These are phyloP conservation scores for Wickerhamiella dianesei DNA, from an alignment of 805 yeast species.

Conservation along the genomic window DNA sequence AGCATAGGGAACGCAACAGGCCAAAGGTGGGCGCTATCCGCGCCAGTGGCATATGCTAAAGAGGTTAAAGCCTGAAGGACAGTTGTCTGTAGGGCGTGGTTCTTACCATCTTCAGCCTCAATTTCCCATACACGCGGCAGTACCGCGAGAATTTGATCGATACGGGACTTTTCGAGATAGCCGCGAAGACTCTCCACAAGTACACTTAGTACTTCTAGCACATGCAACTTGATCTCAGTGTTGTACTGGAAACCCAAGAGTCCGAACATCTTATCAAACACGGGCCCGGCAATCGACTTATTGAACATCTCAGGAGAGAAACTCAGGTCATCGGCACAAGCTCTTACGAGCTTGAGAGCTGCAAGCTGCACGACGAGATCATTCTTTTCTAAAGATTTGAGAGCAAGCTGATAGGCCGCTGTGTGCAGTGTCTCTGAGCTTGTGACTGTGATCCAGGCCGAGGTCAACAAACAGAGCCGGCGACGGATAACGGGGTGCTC, in stretches of 20 bases:
- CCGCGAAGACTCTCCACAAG: conserved; percentile 30
- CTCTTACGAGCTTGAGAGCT: conserved; percentile 53
- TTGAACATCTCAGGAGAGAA: conserved; percentile 52
- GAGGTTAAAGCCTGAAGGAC: conserved; percentile 26
- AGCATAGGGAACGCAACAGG: conserved; percentile 16
- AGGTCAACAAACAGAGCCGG: conserved; percentile 59
- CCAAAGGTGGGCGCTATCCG: conserved; percentile 4
- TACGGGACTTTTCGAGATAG: conserved; percentile 11
- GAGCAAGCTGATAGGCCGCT: conserved; percentile 43
- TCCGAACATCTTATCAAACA: conserved; percentile 36
- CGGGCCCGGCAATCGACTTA: conserved; percentile 45
- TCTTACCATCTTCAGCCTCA: conserved; percentile 27
- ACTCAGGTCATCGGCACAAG: conserved; percentile 74
- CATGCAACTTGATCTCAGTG: conserved; percentile 65
- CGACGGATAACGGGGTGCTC: conserved; percentile 72
- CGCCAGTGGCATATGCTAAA: conserved; percentile 22
- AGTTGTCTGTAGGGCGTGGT: conserved; percentile 26
- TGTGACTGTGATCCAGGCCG: conserved; percentile 69
- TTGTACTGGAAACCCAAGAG: conserved; percentile 37
- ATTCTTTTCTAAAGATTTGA: conserved; percentile 28
- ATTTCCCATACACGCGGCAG: conserved; percentile 71
- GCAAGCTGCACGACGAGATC: conserved; percentile 76
- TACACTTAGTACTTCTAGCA: conserved; percentile 53
- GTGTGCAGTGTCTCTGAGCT: conserved; percentile 41
- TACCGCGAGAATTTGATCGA: conserved; percentile 25